Evolutionary conservation across 2,329 filamentous ascomycete species (phyloP).

Genomic region (Dichotomopilus funicola): DNA sequence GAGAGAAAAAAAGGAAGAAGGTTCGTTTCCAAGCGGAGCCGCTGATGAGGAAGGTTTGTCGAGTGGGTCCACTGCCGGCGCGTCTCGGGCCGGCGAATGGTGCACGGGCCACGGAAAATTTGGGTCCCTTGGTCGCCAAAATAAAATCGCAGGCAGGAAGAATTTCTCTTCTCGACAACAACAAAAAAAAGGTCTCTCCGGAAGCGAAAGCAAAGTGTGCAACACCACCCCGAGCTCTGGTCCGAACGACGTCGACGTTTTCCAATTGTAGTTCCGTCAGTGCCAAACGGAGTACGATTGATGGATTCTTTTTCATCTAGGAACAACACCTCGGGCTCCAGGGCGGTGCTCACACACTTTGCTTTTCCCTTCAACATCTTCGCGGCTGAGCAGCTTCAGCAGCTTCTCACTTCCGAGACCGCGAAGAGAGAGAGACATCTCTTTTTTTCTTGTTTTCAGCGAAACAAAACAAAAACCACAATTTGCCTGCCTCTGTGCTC

Average conservation of each 20-base stretch:
- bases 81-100: slow-evolving; percentile 4
- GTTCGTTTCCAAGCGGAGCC: background rate
- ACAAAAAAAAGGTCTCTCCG: background rate
- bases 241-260: slow-evolving; percentile 2
- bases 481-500: slow-evolving; percentile 58
- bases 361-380: background rate
- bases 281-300: background rate
- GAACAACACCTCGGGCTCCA: too few species aligned
- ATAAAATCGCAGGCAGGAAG: background rate
- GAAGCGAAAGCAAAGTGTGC: background rate
- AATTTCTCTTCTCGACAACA: background rate
- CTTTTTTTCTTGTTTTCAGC: background rate
- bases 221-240: slow-evolving; percentile 1
- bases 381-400: background rate
- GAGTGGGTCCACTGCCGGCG: background rate
- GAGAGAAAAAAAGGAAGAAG: slow-evolving; percentile 4
- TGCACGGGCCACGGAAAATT: background rate
- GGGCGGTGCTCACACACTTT: background rate
- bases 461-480: slow-evolving; percentile 35
- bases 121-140: background rate
- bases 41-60: background rate
- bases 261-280: background rate
- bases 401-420: background rate
- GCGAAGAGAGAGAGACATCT: background rate
- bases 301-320: background rate